A percentile compares a stretch with the other conserved stretches of the same genome.
Conservation (phyloP, 768 basidiomycete species). For the Tephrocybe sp. region DNA sequence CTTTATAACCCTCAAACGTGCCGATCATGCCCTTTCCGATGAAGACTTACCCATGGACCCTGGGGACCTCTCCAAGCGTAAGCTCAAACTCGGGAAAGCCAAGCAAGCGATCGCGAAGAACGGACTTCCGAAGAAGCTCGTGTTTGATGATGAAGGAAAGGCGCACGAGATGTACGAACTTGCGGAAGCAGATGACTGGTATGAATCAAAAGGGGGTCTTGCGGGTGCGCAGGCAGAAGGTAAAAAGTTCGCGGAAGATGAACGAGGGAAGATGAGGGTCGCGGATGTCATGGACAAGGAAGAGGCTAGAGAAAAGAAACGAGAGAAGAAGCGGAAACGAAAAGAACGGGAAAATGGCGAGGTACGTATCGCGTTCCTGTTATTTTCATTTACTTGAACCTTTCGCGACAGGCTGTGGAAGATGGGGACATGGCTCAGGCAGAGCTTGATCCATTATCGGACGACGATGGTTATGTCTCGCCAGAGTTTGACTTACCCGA, state of each 20-base stretch:
- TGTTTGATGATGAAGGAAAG: constrained; percentile 89
- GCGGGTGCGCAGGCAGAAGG: constrained; percentile 69
- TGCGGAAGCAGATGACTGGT: constrained; percentile 71
- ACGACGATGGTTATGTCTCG: constrained; percentile 68
- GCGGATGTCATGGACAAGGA: constrained; percentile 77
- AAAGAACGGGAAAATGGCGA: constrained; percentile 71
- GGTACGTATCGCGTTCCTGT: constrained; percentile 20
- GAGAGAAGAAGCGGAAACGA: constrained; percentile 90
- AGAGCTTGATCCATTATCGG: constrained; percentile 31
- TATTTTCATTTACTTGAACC: constrained; percentile 3
- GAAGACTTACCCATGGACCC: constrained; percentile 27
- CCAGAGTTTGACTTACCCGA: constrained; percentile 62
- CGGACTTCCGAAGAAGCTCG: constrained; percentile 65
- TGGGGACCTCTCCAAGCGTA: constrained; percentile 80
- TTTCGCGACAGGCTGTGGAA: constrained; percentile 25
- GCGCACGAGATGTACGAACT: constrained; percentile 85
- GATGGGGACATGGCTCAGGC: constrained; percentile 27
- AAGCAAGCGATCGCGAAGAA: constrained; percentile 73
- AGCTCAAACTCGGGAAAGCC: constrained; percentile 69
- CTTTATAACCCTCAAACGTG: constrained; percentile 93
- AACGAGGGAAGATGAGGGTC: constrained; percentile 68
- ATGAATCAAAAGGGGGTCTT: constrained; percentile 60
- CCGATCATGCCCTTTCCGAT: constrained; percentile 71
- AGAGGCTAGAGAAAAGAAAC: constrained; percentile 83
- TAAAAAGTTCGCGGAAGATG: constrained; percentile 67